Evolutionary conservation across 1,284 basidiomycete species (phyloP), one percentile per base, ranked within the genome.

Genomic region (Irpex lacteus): DNA sequence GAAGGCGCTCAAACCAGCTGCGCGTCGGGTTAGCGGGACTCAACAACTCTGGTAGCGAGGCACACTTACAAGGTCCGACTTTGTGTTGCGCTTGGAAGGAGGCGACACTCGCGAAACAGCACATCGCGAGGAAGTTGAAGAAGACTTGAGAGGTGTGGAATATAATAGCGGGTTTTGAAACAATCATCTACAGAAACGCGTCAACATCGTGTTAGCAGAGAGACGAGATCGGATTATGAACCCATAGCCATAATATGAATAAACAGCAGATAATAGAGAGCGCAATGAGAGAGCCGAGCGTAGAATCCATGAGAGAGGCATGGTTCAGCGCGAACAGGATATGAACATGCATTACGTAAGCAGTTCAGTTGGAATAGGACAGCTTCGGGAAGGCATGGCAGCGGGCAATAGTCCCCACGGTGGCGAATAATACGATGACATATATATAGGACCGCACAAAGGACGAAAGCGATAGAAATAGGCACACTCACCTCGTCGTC

Each of bases 51-150:
- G 65, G n/a, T 44, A 47, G 47, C 15, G 13, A 34, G 21, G 58
- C 34, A 60, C 62, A 87, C 93, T 72, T 72, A 95, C 94, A 95
- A 61, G 93, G 92, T 3, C 91, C 91, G 50, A 96, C 84, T 18
- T 80, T 70, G 86, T 87, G 95, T 70, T 91, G 90, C 4, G 90
- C 88, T 70, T 97, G 95, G 75, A 96, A 97, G 19, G 82, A 81
- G 0, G 94, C 94, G 2, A 94, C 90, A 68, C 90, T 90, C 3
- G 90, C 94, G 71, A 93, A 94, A 72, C 92, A 95, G 62, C 89
- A 91, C 86, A 96, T 90, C 8, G 92, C 87, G 56, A 96, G 82
- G 73, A 96, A 96, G 73, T 91, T 90, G 85, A 96, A 94, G 81
- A 96, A 95, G 62, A 87, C 82, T 80, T 95, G 89, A 1, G 83